These are phyloP conservation scores for Hanseniaspora clermontiae DNA, from an alignment of 805 yeast species.

Conservation along the genomic window DNA sequence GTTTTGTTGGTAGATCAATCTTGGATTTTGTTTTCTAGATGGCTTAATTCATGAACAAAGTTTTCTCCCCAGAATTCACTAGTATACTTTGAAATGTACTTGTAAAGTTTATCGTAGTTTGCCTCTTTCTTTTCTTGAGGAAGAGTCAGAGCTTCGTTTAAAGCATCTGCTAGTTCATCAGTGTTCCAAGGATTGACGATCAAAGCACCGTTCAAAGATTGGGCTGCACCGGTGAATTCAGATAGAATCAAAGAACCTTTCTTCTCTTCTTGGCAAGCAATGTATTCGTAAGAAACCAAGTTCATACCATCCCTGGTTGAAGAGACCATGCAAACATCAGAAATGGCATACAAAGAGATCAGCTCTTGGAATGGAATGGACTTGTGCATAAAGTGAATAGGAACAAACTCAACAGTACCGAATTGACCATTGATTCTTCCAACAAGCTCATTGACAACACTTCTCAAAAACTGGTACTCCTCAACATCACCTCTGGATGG, in stretches of 20 bases:
- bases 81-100: conserved; percentile 83
- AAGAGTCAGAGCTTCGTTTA: conserved; percentile 73
- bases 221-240: conserved; percentile 99
- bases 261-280: conserved; percentile 80
- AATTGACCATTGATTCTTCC: conserved; percentile 93
- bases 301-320: conserved; percentile 99
- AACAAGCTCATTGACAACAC: conserved; percentile 89
- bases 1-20: neutral
- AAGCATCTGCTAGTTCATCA: conserved; percentile 78
- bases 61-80: conserved; percentile 95
- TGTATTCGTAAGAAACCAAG: conserved; percentile 87
- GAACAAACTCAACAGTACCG: conserved; percentile 94
- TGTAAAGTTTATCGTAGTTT: conserved; percentile 73
- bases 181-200: conserved; percentile 98
- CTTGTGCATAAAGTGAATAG: conserved; percentile 92
- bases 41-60: conserved; percentile 74
- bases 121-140: conserved; percentile 66
- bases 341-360: conserved; percentile 68
- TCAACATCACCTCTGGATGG: conserved; percentile 97
- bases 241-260: conserved; percentile 80
- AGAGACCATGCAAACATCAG: conserved; percentile 85
- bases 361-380: conserved; percentile 83
- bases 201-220: conserved; percentile 83
- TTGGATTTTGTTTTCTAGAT: conserved; percentile 23
- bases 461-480: conserved; percentile 85